Evolutionary conservation across 495 filamentous ascomycete genomes (phyloP).

Genomic region (Terfezia boudieri): DNA sequence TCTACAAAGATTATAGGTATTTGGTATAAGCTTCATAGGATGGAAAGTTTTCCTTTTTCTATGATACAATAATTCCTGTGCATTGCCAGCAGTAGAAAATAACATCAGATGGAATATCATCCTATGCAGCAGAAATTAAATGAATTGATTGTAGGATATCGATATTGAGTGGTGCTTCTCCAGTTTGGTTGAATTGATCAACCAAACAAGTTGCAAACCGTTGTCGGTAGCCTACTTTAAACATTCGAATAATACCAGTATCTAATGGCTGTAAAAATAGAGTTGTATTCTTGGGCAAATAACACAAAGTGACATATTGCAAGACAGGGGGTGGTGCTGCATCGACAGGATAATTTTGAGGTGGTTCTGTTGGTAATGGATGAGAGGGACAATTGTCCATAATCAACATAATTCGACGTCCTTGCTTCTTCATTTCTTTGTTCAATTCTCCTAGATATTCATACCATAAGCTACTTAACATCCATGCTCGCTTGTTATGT

Average conservation of each 20-base stretch:
- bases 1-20: background rate
- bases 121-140: too few relatives aligned
- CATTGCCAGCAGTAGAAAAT: too few relatives aligned
- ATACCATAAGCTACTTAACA: slow-evolving; percentile 13
- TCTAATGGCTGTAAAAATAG: slow-evolving; percentile 7
- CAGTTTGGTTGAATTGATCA: background rate
- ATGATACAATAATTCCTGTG: too few relatives aligned
- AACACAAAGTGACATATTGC: slow-evolving; percentile 11
- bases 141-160: background rate
- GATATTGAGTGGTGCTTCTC: background rate
- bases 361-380: slow-evolving; percentile 9
- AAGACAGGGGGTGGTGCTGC: slow-evolving; percentile 6
- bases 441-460: slow-evolving; percentile 13
- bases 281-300: slow-evolving; percentile 13
- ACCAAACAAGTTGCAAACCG: slow-evolving; percentile 6
- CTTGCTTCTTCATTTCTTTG: slow-evolving; percentile 7
- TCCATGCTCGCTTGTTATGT: too few relatives aligned
- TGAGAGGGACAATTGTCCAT: too few relatives aligned
- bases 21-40: too few relatives aligned
- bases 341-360: slow-evolving; percentile 8
- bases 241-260: slow-evolving; percentile 7
- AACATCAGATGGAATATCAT: too few relatives aligned
- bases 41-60: too few relatives aligned
- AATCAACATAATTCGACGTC: slow-evolving; percentile 11
- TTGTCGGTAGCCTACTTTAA: slow-evolving; percentile 12